A percentile compares a stretch with the other conserved stretches of the same genome.
These are phyloP conservation scores for Colletotrichum trifolii DNA, from an alignment of 2,329 filamentous ascomycete genomes.

Conservation along the genomic window DNA sequence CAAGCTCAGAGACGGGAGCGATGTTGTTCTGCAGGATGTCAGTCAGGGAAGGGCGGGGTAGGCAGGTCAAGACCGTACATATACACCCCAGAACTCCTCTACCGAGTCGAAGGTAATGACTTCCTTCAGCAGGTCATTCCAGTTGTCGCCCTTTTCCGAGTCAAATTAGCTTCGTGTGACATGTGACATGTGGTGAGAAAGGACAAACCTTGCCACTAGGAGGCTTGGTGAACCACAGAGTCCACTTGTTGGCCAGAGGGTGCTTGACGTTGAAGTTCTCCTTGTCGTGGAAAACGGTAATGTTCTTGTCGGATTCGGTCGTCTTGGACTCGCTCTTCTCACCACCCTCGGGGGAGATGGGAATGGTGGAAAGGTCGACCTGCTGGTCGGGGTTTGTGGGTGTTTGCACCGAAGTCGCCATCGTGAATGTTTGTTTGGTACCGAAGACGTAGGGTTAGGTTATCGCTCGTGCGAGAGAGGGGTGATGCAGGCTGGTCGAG, in stretches of 20 bases:
- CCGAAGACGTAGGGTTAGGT: conserved; percentile 5
- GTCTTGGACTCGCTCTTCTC: conserved; percentile 60
- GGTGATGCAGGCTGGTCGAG: neutral
- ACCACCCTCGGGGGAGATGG: conserved; percentile 72
- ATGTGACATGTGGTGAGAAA: neutral
- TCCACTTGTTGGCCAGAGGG: conserved; percentile 97
- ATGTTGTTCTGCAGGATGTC: conserved; percentile 87
- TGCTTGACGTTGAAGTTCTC: conserved; percentile 99
- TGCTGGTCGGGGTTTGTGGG: conserved; percentile 52
- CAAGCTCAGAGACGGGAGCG: conserved; percentile 92
- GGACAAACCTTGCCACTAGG: conserved; percentile 86
- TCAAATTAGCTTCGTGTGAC: conserved; percentile 33
- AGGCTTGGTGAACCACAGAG: conserved; percentile 99
- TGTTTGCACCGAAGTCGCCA: conserved; percentile 47
- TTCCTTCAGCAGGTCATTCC: conserved; percentile 97
- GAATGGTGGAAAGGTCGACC: conserved; percentile 76
- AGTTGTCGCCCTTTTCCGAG: conserved; percentile 87
- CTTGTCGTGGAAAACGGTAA: conserved; percentile 98
- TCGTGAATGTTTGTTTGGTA: conserved; percentile 41
- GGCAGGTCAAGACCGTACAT: conserved; percentile 71
- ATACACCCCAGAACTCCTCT: conserved; percentile 99
- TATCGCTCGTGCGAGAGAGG: conserved; percentile 25
- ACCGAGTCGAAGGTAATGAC: conserved; percentile 99
- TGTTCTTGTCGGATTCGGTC: conserved; percentile 68
- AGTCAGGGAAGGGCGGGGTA: conserved; percentile 36